Evolutionary conservation across 345 rosid genomes (phyloP).

Genomic region (Salix dunnii): DNA sequence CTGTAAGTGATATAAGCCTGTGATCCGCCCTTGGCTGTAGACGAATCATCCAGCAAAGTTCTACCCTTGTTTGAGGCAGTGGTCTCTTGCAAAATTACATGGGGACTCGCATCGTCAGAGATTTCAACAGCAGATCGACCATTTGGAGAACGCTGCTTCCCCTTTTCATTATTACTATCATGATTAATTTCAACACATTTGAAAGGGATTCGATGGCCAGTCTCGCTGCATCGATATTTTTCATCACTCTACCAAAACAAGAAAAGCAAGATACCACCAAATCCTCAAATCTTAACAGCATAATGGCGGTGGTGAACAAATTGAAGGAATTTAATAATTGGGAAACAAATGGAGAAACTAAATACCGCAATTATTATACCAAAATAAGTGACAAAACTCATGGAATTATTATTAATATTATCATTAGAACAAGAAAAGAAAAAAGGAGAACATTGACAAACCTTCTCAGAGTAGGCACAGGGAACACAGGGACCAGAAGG

Average conservation of each 20-base stretch:
- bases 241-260: constrained; percentile 45
- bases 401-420: neutral
- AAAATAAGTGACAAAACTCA: neutral
- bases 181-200: constrained; percentile 55
- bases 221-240: constrained; percentile 88
- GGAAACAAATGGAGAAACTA: neutral
- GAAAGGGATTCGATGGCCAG: constrained; percentile 84
- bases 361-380: neutral
- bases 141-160: constrained; percentile 38
- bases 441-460: neutral
- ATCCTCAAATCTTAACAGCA: neutral
- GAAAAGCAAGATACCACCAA: neutral
- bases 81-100: constrained; percentile 16
- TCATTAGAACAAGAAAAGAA: neutral
- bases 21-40: constrained; percentile 27
- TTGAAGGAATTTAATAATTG: neutral
- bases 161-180: constrained; percentile 20
- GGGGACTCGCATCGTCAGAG: constrained; percentile 11
- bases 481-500: constrained; percentile 91
- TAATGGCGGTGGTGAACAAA: neutral
- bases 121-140: constrained; percentile 37
- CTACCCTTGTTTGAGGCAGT: constrained; percentile 26
- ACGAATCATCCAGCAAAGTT: constrained; percentile 47
- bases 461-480: constrained; percentile 84
- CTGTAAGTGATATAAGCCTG: constrained; percentile 69